Conservation (phyloP, 148 eudicot species). For the Heliosperma pusillum region DNA sequence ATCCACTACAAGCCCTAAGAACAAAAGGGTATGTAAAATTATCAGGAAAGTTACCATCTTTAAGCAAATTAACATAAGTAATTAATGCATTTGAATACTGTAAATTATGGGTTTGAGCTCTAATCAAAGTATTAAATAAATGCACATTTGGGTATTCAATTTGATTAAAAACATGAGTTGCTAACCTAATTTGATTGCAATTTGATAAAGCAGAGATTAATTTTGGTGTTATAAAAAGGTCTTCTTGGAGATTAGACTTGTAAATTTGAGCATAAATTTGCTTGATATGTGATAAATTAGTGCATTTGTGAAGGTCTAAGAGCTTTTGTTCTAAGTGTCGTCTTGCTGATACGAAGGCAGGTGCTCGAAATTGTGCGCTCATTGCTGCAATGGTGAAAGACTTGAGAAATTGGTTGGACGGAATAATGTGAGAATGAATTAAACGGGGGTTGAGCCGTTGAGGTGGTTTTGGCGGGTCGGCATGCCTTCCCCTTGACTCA, state of each 20-base stretch:
- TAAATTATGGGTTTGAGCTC: conserved; percentile 47
- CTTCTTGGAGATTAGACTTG: conserved; percentile 56
- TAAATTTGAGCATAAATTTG: conserved; percentile 67
- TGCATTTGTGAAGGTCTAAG: conserved; percentile 58
- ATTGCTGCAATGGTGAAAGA: conserved; percentile 7
- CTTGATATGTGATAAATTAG: conserved; percentile 48
- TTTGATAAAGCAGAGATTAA: conserved; percentile 60
- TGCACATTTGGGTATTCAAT: conserved; percentile 55
- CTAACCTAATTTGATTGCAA: conserved; percentile 44
- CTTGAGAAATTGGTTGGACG: too few species aligned
- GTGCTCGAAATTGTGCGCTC: conserved; percentile 49
- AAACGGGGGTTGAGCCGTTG: too few species aligned
- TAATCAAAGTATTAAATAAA: conserved; percentile 59
- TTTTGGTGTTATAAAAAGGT: conserved; percentile 57
- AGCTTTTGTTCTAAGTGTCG: conserved; percentile 66
- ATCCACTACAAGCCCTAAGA: conserved; percentile 51
- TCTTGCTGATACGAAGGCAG: conserved; percentile 64
- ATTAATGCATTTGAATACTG: conserved; percentile 42
- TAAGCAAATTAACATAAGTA: conserved; percentile 46
- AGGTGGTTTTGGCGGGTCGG: too few species aligned
- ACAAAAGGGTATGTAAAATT: conserved; percentile 66
- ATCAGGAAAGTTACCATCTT: conserved; percentile 48
- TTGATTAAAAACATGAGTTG: conserved; percentile 50
- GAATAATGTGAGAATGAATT: too few species aligned
- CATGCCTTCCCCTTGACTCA: too few species aligned